Percentiles rank a stretch among this genome's conserved stretches.
Conservation (phyloP, 805 yeast genomes). For the Kurtzmaniella fragi region DNA sequence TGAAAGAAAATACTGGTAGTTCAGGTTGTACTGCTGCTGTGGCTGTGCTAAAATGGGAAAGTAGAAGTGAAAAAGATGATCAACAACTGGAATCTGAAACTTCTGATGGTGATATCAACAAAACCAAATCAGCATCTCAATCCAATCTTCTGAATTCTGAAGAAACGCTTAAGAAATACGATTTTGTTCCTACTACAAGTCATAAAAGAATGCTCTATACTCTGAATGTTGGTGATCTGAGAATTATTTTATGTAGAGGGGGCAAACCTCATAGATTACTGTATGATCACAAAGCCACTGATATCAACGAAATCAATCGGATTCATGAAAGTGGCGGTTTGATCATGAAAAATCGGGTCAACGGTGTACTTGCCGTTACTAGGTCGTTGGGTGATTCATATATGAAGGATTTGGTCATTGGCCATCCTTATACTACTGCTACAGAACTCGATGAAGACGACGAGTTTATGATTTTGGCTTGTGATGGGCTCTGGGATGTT, state of each 20-base stretch:
- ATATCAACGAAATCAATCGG: constrained; percentile 68
- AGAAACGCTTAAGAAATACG: constrained; percentile 30
- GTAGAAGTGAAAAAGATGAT: constrained; percentile 12
- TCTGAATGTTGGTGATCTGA: constrained; percentile 92
- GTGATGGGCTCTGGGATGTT: constrained; percentile 98
- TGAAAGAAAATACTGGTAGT: constrained; percentile 55
- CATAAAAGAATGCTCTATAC: constrained; percentile 80
- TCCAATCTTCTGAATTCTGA: constrained; percentile 9
- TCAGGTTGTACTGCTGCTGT: constrained; percentile 97
- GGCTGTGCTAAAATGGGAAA: constrained; percentile 84
- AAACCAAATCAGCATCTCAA: constrained; percentile 1
- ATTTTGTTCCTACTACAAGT: constrained; percentile 40
- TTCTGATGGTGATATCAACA: not conserved
- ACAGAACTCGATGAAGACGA: constrained; percentile 66
- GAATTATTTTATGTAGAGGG: constrained; percentile 73
- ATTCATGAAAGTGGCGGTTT: constrained; percentile 79
- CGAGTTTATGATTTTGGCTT: constrained; percentile 81
- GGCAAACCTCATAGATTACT: constrained; percentile 75
- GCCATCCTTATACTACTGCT: constrained; percentile 88
- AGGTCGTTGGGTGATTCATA: constrained; percentile 91
- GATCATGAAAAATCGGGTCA: constrained; percentile 84
- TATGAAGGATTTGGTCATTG: constrained; percentile 83
- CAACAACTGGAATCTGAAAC: not conserved
- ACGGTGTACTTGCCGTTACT: constrained; percentile 93
- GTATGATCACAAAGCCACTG: constrained; percentile 93